Evolutionary conservation across 2,329 filamentous ascomycete genomes (phyloP), one percentile per base, ranked within the genome.

Genomic region (Sporothrix brasiliensis): DNA sequence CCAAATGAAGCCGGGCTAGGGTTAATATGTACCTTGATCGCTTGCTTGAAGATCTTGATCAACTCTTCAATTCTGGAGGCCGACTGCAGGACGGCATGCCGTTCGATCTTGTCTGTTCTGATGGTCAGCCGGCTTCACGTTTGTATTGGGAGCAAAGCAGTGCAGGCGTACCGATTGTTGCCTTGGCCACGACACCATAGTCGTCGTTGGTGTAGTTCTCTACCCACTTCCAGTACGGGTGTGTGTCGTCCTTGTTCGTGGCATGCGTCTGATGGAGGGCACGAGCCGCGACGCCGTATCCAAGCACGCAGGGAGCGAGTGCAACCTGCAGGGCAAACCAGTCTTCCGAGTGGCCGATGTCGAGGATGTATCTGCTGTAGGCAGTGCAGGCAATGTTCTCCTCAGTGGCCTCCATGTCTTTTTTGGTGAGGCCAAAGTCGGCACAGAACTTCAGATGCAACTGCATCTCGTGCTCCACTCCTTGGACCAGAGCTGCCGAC

Each of bases 191-290:
- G 73, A 89, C 84, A 0, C 84, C 81, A 74, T 97, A 97, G 77
- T 95, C 92, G 0, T 92, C 89, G 2, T 89, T 91, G 19, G 91
- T 87, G 77, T 97, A 98, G 76, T 92, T 96, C 77, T 94, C 85
- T 74, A 98, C 92, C 94, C 94, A 98, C 60, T 89, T 86, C 90
- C 91, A 95, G 81, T 97, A 98, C 21, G 81, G 84, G 78, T 94
- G 96, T 0, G 83, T 87, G 14, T 90, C 83, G 52, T 84, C 84
- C 72, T 83, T 83, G 49, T 88, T 91, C n/a, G 82, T 83, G 10
- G 50, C 27, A 65, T 85, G 81, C 72, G 91, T 89, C 16, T 83
- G 83, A 75, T 89, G 84, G 3, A 97, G 83, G 75, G 92, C 86
- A 75, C 85, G 85, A 6, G 92, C 94, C 72, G 96, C 92, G 70